Evolutionary conservation across 495 filamentous ascomycete species (phyloP).

Genomic region (Bombardia bombarda): DNA sequence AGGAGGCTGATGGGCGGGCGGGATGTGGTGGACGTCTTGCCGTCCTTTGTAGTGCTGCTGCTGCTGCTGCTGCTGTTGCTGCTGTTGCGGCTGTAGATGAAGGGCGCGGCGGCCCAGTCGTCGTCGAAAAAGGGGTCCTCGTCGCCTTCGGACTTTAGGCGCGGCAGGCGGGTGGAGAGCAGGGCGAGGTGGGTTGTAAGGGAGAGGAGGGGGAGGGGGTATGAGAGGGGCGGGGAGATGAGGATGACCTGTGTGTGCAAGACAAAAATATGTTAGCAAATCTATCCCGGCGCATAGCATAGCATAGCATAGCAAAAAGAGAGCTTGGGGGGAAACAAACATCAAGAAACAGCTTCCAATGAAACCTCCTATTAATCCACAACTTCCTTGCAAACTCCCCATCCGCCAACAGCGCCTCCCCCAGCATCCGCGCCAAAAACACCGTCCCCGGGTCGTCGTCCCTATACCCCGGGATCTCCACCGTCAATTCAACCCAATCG

Average conservation of each 20-base stretch:
- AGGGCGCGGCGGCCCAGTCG: constrained; percentile 79
- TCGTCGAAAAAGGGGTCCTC: constrained; percentile 98
- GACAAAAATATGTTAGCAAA: not conserved
- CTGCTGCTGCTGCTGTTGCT: no score
- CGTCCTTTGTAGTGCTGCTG: constrained; percentile 13
- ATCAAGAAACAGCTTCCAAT: constrained; percentile 95
- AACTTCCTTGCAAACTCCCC: constrained; percentile 62
- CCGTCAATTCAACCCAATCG: constrained; percentile 73
- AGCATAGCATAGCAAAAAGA: not conserved
- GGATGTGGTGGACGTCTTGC: constrained; percentile 11
- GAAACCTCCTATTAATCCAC: constrained; percentile 79
- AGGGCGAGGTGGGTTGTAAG: constrained; percentile 95
- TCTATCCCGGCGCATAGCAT: not conserved
- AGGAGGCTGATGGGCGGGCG: constrained; percentile 81
- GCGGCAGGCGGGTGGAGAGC: constrained; percentile 74
- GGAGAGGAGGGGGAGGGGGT: constrained; percentile 85
- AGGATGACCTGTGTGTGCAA: constrained; percentile 63
- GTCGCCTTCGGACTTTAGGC: constrained; percentile 72
- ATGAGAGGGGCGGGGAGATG: constrained; percentile 83
- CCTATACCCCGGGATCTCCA: constrained; percentile 77
- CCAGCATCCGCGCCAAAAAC: constrained; percentile 78
- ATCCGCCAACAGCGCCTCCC: constrained; percentile 76
- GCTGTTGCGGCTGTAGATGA: constrained; percentile 57
- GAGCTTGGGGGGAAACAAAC: constrained; percentile 48
- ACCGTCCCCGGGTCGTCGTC: constrained; percentile 89